These are phyloP conservation scores for Aureobasidium pullulans DNA, from an alignment of 2,329 filamentous ascomycete genomes.

Conservation along the genomic window DNA sequence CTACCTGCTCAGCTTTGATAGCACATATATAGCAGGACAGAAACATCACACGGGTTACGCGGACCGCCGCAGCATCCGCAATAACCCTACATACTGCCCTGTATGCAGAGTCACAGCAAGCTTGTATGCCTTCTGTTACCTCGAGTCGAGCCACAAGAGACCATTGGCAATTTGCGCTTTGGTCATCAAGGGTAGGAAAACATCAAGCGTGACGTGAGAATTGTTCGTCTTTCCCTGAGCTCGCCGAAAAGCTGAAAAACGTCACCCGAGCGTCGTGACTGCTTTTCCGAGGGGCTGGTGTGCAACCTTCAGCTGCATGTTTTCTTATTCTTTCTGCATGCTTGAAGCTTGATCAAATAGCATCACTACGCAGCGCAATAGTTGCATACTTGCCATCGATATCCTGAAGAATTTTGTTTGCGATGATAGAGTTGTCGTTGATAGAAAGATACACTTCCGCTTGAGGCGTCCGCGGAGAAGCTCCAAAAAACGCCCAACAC, in stretches of 20 bases:
- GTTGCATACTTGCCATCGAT: no score
- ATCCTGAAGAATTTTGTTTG: no score
- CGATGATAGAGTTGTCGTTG: neutral
- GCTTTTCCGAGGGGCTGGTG: neutral
- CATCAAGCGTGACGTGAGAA: neutral
- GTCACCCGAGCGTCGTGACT: neutral
- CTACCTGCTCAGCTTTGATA: neutral
- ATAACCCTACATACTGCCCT: neutral
- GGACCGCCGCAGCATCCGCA: neutral
- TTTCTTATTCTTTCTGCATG: neutral
- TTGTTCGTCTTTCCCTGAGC: neutral
- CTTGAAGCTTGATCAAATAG: neutral
- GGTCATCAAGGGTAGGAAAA: neutral
- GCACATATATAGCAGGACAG: neutral
- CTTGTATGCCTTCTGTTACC: neutral
- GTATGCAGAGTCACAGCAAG: neutral
- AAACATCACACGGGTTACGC: neutral
- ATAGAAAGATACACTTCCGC: neutral
- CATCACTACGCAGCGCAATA: no score
- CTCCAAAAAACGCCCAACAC: neutral
- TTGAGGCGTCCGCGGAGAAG: conserved; percentile 3
- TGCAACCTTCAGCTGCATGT: neutral
- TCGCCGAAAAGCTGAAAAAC: neutral
- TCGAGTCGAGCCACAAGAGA: neutral
- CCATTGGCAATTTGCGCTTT: neutral